Evolutionary conservation across 2,329 filamentous ascomycete genomes (phyloP), one percentile per base, ranked within the genome.

Genomic region (Fusarium setosum): DNA sequence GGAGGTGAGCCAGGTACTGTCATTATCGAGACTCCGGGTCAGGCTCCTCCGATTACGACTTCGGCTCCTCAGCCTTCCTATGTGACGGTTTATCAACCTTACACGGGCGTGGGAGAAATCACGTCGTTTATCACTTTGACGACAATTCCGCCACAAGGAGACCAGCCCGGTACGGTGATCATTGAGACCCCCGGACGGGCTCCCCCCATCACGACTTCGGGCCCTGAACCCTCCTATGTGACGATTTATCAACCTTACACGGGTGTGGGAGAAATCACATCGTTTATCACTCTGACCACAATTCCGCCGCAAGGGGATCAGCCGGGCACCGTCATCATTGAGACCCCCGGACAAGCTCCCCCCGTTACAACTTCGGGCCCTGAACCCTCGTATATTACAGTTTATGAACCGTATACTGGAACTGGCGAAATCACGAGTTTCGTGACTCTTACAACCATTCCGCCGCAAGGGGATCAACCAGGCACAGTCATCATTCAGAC

Each of bases 401-500:
- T 66, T 7, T 66, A 63, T 24, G 53, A 49, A 4, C 58, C 63
- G n/a, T 63, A 66, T 15, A 60, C 44, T 6, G 63, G 63, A 0
- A 3, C 41, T 11, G 63, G 56, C 2, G 29, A 31, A 7, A 63
- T 66, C 3, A 67, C 63, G 4, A 37, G 49, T 1, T 49, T 49
- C 4, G 32, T 64, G 3, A 67, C 54, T 4, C 34, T 66, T 15
- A 60, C 54, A 3, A 67, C 54, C 4, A 60, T 67, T 7, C 45
- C 48, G 6, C 59, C 63, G 4, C 37, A 24, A 20, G 63, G 47
- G 15, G 59, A 38, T 0, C 49, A 64, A 11, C 63, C 63, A 6
- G 63, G 63, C 38, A 66, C 63, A 1, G 41, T 66, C 3, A 63
- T 66, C 3, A 47, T 66, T 17, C 63, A 66, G 54, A 67, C 63